Evolutionary conservation across 163 green algal genomes (phyloP).

Genomic region (Chlamydomonas reinhardtii): DNA sequence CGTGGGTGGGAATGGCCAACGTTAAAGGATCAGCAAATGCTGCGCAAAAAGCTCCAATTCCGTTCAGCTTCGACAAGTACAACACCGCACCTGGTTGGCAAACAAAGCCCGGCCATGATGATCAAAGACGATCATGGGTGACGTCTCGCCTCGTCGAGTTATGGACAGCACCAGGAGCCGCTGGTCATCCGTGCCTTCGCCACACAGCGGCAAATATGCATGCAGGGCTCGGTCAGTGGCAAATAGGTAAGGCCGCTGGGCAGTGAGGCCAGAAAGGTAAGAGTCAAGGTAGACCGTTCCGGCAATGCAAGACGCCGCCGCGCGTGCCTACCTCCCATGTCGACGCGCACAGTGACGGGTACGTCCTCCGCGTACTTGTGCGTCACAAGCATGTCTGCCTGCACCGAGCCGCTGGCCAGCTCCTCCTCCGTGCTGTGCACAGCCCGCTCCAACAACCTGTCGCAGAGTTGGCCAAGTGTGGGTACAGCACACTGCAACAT

Average conservation of each 20-base stretch:
- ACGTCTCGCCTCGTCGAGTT: slow-evolving; percentile 7
- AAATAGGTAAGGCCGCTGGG: too few species aligned
- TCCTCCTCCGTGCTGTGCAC: slow-evolving; percentile 15
- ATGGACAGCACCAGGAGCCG: slow-evolving; percentile 57
- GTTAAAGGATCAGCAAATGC: too few species aligned
- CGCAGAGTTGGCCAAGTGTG: background rate
- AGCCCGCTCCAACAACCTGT: slow-evolving; percentile 24
- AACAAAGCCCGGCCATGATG: slow-evolving; percentile 53
- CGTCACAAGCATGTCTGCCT: slow-evolving; percentile 41
- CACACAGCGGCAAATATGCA: too few species aligned
- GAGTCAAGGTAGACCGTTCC: too few species aligned
- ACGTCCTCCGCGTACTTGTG: slow-evolving; percentile 68
- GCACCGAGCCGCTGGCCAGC: slow-evolving; percentile 9
- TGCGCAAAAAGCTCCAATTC: too few species aligned
- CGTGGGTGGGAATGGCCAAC: too few species aligned
- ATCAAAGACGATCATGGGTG: slow-evolving; percentile 55
- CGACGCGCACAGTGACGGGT: slow-evolving; percentile 52
- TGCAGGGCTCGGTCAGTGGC: too few species aligned
- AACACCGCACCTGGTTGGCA: slow-evolving; percentile 49
- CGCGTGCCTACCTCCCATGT: slow-evolving; percentile 53
- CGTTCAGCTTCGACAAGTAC: too few species aligned
- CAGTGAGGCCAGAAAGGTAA: too few species aligned
- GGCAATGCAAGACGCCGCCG: too few species aligned
- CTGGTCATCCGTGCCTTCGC: slow-evolving; percentile 51
- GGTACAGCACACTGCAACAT: too few species aligned